These are phyloP conservation scores for Prunus dulcis DNA, from an alignment of 306 rosid genomes.

Conservation along the genomic window DNA sequence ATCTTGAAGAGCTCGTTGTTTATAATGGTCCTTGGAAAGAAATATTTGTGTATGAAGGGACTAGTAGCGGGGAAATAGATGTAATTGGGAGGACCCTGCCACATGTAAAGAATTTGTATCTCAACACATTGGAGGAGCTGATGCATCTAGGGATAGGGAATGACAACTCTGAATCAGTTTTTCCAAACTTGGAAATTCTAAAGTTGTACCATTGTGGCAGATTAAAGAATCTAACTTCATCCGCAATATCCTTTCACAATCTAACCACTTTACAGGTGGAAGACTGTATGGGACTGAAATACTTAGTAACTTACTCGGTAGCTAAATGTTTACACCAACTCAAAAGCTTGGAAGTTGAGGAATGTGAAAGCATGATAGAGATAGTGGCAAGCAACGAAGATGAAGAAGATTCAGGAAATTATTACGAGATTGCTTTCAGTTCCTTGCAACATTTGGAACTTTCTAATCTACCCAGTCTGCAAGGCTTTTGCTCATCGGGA, in stretches of 20 bases:
- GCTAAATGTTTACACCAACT: background rate
- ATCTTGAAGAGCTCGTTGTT: background rate
- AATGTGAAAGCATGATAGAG: background rate
- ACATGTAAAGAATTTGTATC: background rate
- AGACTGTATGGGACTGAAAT: rapidly evolving
- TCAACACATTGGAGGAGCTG: background rate
- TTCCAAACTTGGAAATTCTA: background rate
- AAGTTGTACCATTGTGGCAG: background rate
- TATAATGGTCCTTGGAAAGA: background rate
- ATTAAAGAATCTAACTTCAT: background rate
- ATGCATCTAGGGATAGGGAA: background rate
- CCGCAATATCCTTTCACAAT: background rate
- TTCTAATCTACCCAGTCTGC: rapidly evolving
- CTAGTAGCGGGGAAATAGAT: background rate
- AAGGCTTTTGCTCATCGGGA: background rate
- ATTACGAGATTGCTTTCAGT: background rate
- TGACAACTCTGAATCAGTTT: too few species aligned
- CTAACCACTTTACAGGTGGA: background rate
- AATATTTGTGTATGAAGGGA: background rate
- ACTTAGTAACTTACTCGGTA: background rate
- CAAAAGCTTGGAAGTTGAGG: background rate
- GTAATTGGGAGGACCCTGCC: background rate
- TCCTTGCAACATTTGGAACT: background rate
- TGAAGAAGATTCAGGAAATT: background rate
- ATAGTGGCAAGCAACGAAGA: background rate